These are phyloP conservation scores for Bimuria novae-zelandiae DNA, from an alignment of 2,329 filamentous ascomycete species.

Conservation along the genomic window DNA sequence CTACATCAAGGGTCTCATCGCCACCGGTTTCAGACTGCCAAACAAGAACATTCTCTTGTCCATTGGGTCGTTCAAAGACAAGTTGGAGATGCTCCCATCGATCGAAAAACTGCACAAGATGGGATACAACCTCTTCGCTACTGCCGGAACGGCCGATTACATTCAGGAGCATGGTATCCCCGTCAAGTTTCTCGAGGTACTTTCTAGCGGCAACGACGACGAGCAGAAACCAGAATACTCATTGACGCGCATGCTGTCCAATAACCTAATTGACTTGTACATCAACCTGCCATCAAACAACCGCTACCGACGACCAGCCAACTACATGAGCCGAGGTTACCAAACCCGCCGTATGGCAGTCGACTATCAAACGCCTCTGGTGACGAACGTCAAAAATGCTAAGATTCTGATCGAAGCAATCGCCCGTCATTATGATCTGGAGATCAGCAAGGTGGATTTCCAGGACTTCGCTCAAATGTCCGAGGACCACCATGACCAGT, in stretches of 20 bases:
- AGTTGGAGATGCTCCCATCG: slow-evolving; percentile 94
- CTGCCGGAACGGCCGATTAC: slow-evolving; percentile 95
- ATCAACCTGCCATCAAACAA: slow-evolving; percentile 99
- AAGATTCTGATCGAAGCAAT: slow-evolving; percentile 97
- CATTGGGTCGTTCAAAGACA: slow-evolving; percentile 97
- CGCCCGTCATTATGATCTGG: slow-evolving; percentile 82
- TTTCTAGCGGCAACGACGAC: slow-evolving; percentile 61
- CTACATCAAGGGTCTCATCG: slow-evolving; percentile 93
- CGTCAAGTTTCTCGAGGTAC: slow-evolving; percentile 90
- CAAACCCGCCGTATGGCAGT: slow-evolving; percentile 97
- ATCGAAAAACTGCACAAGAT: slow-evolving; percentile 86
- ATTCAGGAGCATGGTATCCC: slow-evolving; percentile 89
- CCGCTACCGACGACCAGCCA: slow-evolving; percentile 92
- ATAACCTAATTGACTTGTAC: slow-evolving; percentile 97
- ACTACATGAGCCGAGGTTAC: slow-evolving; percentile 98
- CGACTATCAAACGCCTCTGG: slow-evolving; percentile 93
- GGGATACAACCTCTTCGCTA: slow-evolving; percentile 95
- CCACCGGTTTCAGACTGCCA: slow-evolving; percentile 93
- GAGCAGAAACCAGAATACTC: slow-evolving; percentile 96
- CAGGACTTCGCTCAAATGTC: slow-evolving; percentile 70
- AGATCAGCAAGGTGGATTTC: slow-evolving; percentile 82
- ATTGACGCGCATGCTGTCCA: slow-evolving; percentile 91
- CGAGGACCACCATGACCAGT: slow-evolving; percentile 35
- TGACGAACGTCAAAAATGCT: slow-evolving; percentile 99
- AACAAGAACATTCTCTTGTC: slow-evolving; percentile 95